Percentiles rank a stretch among this genome's conserved stretches.
Evolutionary conservation across 2,329 filamentous ascomycete species (phyloP).

Genomic region (Endoconidiophora polonica): DNA sequence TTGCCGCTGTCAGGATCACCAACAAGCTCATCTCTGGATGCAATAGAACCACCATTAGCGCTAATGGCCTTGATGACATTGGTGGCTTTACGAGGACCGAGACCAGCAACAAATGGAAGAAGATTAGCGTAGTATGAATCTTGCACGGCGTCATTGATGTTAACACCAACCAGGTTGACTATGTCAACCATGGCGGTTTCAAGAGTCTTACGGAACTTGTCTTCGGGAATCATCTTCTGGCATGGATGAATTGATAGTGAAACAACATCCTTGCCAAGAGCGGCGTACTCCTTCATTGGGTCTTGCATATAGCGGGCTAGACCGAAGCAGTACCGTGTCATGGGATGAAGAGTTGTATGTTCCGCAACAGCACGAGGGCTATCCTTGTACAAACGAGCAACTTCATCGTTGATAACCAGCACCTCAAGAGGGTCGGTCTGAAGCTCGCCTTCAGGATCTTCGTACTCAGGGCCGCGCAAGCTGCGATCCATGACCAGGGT

Average conservation of each 20-base stretch:
- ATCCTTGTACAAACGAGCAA: slow-evolving; percentile 89
- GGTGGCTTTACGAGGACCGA: slow-evolving; percentile 82
- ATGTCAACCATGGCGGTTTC: slow-evolving; percentile 98
- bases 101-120: slow-evolving; percentile 75
- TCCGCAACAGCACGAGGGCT: slow-evolving; percentile 65
- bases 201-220: slow-evolving; percentile 70
- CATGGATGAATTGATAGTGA: slow-evolving; percentile 81
- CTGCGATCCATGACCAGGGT: slow-evolving; percentile 62
- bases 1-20: slow-evolving; percentile 71
- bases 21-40: slow-evolving; percentile 71
- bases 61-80: slow-evolving; percentile 64
- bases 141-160: slow-evolving; percentile 78
- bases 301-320: slow-evolving; percentile 87
- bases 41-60: slow-evolving; percentile 71
- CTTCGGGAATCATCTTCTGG: slow-evolving; percentile 73
- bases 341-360: slow-evolving; percentile 60
- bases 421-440: slow-evolving; percentile 72
- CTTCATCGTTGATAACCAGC: slow-evolving; percentile 86
- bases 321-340: slow-evolving; percentile 79
- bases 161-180: slow-evolving; percentile 90
- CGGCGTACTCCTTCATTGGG: slow-evolving; percentile 90
- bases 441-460: slow-evolving; percentile 60
- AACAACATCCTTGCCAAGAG: slow-evolving; percentile 70
- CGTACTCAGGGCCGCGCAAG: slow-evolving; percentile 64
- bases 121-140: slow-evolving; percentile 74